Conservation (phyloP, 208 protist species). For the Jaenimonas drosophilae region DNA sequence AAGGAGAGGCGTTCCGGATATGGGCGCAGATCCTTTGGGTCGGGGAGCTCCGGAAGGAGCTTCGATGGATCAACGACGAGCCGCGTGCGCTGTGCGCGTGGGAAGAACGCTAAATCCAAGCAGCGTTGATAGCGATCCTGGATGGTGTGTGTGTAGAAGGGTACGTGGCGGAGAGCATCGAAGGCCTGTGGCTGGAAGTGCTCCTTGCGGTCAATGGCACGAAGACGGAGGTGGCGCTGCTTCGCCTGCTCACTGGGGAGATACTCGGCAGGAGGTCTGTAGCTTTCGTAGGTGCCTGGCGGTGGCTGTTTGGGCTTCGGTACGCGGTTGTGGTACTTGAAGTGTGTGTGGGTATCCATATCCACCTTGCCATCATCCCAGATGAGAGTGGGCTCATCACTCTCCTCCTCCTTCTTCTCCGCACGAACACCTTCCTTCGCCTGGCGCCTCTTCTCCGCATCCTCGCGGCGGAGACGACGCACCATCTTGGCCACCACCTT, state of each 20-base stretch:
- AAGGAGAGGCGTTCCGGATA: constrained; percentile 96
- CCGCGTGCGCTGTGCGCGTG: constrained; percentile 83
- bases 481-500: constrained; percentile 91
- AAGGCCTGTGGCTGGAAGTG: constrained; percentile 93
- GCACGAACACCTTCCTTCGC: constrained; percentile 9
- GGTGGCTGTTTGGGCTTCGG: constrained; percentile 72
- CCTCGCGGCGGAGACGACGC: constrained; percentile 50
- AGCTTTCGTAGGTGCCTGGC: constrained; percentile 95
- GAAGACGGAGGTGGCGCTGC: constrained; percentile 80
- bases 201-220: constrained; percentile 87
- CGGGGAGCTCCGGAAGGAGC: constrained; percentile 97
- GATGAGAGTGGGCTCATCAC: constrained; percentile 31
- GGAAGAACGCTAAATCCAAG: constrained; percentile 98
- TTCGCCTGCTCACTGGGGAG: constrained; percentile 88
- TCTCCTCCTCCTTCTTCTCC: constrained; percentile 16
- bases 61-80: constrained; percentile 92
- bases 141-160: constrained; percentile 93
- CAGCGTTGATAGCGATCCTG: constrained; percentile 99
- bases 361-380: constrained; percentile 83
- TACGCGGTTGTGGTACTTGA: constrained; percentile 83
- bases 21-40: constrained; percentile 97
- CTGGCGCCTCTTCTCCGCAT: constrained; percentile 20
- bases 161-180: constrained; percentile 89
- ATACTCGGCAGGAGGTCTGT: constrained; percentile 98
- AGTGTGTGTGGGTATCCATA: constrained; percentile 82